Evolutionary conservation across 371 early-diverging fungal genomes (phyloP), one percentile per base, ranked within the genome.

Genomic region (Actinomortierella wolfii): DNA sequence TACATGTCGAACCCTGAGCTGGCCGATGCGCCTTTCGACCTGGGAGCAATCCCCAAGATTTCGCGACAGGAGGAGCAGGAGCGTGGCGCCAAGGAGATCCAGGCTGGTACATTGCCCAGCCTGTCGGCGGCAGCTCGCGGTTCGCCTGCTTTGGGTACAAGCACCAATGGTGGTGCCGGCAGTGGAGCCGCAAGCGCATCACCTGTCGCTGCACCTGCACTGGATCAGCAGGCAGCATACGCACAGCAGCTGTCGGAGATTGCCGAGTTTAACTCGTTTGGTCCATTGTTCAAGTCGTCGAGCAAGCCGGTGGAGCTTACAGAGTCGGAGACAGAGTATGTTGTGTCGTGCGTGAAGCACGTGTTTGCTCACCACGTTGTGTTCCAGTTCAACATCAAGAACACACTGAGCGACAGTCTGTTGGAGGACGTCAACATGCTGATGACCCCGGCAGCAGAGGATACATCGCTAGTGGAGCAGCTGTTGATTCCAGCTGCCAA

Each of bases 281-380:
- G 97, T 28, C 79, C 84, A 3, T 76, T 96, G 51, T 92, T 97
- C 86, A 93, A 94, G 77, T 90, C 90, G 26, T 90, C 93, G 21
- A 65, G 76, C 45, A 86, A 84, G 70, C 85, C 94, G 26, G 83
- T 88, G 20, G 92, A 87, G 56, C 81, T 97, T 20, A 97, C 97
- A 14, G 99, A 98, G 73, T 82, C 92, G 25, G 99, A 97, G 76
- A 94, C 95, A 1, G 99, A 98, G 76, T 98, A 98, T 78, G 89
- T 90, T 43, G 94, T 98, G 53, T 81, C 85, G 11, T 93, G 92
- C 64, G 79, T 94, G 61, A 97, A 97, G 81, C 99, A 98, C 68
- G 87, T 97, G 17, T 97, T 94, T 77, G 78, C 86, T 47, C 82
- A 86, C 41, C 95, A 97, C 58, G 63, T 97, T 60, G 94, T 98